A percentile compares a stretch with the other conserved stretches of the same genome.
Evolutionary conservation across 805 yeast species (phyloP).

Genomic region (Cyberlindnera xylosilytica): DNA sequence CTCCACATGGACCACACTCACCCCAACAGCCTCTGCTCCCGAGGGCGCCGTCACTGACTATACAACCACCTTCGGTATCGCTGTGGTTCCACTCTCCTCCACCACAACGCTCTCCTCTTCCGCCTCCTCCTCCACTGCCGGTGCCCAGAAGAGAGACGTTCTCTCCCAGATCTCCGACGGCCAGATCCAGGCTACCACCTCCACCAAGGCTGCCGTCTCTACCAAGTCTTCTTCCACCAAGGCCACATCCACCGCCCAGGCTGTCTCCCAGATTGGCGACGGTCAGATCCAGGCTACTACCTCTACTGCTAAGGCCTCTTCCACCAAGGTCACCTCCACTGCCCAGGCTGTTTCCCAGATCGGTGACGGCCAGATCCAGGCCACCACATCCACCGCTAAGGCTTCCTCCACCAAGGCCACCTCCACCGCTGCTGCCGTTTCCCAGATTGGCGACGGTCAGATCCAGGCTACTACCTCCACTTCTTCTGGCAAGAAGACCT

Average conservation of each 20-base stretch:
- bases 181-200: slow-evolving; percentile 22
- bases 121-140: slow-evolving; percentile 26
- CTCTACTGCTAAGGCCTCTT: slow-evolving; percentile 10
- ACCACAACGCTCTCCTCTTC: slow-evolving; percentile 14
- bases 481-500: slow-evolving; percentile 29
- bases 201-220: slow-evolving; percentile 27
- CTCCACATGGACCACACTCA: slow-evolving; percentile 42
- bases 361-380: slow-evolving; percentile 31
- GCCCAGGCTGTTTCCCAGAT: slow-evolving; percentile 13
- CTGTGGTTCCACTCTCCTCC: slow-evolving; percentile 34
- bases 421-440: slow-evolving; percentile 10
- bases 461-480: slow-evolving; percentile 22
- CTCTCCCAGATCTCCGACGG: slow-evolving; percentile 17
- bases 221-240: slow-evolving; percentile 5
- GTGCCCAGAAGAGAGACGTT: slow-evolving; percentile 27
- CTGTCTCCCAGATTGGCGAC: slow-evolving; percentile 5
- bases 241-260: slow-evolving; percentile 3
- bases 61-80: slow-evolving; percentile 40
- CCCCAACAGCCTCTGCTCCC: slow-evolving; percentile 36
- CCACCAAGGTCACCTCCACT: slow-evolving; percentile 25
- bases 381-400: slow-evolving; percentile 19
- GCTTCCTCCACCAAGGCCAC: slow-evolving; percentile 10
- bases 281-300: slow-evolving; percentile 9
- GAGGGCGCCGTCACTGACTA: slow-evolving; percentile 35
- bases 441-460: slow-evolving; percentile 16